Percentiles rank a stretch among this genome's conserved stretches.
These are phyloP conservation scores for Xylaria arbuscula DNA, from an alignment of 2,329 filamentous ascomycete species.

Conservation along the genomic window DNA sequence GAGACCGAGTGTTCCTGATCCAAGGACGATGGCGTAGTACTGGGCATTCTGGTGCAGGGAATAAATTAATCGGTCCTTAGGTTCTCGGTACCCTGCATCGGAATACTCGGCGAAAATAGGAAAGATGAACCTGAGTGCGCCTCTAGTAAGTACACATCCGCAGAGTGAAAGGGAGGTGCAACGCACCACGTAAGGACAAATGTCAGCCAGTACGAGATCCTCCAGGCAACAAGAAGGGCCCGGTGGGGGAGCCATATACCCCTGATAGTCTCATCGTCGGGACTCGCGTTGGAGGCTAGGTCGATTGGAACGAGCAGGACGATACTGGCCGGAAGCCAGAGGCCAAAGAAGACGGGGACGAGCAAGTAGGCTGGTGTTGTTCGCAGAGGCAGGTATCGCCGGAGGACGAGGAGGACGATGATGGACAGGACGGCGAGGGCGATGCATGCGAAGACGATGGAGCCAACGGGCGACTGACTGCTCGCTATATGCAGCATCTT, in stretches of 20 bases:
- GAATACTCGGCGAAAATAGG: slow-evolving; percentile 94
- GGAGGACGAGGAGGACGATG: slow-evolving; percentile 83
- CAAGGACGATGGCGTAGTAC: slow-evolving; percentile 85
- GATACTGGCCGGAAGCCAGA: slow-evolving; percentile 91
- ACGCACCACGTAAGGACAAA: slow-evolving; percentile 89
- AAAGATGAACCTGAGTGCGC: slow-evolving; percentile 78
- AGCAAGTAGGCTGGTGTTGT: slow-evolving; percentile 90
- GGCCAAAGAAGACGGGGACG: slow-evolving; percentile 93
- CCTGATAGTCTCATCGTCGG: slow-evolving; percentile 74
- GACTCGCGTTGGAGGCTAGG: slow-evolving; percentile 84
- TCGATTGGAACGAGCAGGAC: slow-evolving; percentile 95
- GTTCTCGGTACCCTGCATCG: slow-evolving; percentile 91
- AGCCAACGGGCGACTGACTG: slow-evolving; percentile 75
- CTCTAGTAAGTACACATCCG: slow-evolving; percentile 34
- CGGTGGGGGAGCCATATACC: slow-evolving; percentile 89
- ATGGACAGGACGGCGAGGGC: slow-evolving; percentile 79
- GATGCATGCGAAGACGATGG: slow-evolving; percentile 79
- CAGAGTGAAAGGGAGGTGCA: slow-evolving; percentile 5
- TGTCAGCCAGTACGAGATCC: slow-evolving; percentile 96
- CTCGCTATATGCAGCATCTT: slow-evolving; percentile 63
- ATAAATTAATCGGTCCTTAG: slow-evolving; percentile 82
- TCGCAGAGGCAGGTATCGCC: slow-evolving; percentile 90
- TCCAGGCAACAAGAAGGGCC: slow-evolving; percentile 87
- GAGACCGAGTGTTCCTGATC: slow-evolving; percentile 75
- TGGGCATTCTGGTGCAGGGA: slow-evolving; percentile 87